Conservation (phyloP, 108 stramenopile genomes). For the Nitzschia sp. region DNA sequence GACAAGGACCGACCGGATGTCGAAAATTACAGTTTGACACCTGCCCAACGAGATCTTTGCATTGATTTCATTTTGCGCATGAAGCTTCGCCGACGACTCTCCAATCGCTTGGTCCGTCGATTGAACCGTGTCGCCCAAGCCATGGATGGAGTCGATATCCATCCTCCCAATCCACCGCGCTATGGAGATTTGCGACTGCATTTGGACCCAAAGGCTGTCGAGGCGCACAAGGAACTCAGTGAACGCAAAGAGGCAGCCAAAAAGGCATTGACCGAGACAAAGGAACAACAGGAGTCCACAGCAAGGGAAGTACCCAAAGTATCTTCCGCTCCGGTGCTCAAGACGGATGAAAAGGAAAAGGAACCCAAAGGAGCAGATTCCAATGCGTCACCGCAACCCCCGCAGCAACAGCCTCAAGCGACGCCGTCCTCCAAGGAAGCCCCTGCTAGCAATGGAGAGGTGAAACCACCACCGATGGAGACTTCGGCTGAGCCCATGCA, state of each 20-base stretch:
- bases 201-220: conserved; percentile 31
- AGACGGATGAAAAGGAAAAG: neutral
- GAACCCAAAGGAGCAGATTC: neutral
- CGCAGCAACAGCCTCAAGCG: neutral
- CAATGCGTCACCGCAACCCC: neutral
- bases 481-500: too few relatives aligned
- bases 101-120: conserved; percentile 70
- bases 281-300: neutral
- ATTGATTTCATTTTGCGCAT: conserved; percentile 61
- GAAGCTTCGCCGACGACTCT: conserved; percentile 67
- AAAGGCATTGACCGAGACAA: conserved; percentile 24
- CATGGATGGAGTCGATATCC: conserved; percentile 57
- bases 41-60: conserved; percentile 37
- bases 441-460: neutral
- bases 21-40: conserved; percentile 15
- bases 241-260: conserved; percentile 39
- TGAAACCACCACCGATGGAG: neutral
- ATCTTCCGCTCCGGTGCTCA: neutral
- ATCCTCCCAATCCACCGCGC: conserved; percentile 41
- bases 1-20: neutral
- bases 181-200: conserved; percentile 55
- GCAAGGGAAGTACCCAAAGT: neutral
- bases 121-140: conserved; percentile 62
- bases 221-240: conserved; percentile 27
- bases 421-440: too few relatives aligned